Evolutionary conservation across 345 rosid species (phyloP).

Genomic region (Aethionema arabicum): DNA sequence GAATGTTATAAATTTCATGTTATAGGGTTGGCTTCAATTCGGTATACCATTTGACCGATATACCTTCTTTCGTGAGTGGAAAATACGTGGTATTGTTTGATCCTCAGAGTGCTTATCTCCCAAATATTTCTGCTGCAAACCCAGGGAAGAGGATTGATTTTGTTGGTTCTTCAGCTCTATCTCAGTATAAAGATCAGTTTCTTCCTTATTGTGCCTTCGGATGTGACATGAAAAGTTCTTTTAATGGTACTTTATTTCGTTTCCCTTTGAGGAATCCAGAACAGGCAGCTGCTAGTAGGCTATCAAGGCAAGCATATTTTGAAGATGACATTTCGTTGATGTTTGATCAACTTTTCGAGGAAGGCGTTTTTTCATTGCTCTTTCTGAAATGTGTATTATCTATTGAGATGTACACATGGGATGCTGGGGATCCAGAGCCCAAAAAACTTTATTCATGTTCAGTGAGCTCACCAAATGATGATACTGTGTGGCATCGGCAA

Average conservation of each 20-base stretch:
- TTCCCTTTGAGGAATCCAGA: slow-evolving; percentile 79
- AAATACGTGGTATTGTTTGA: slow-evolving; percentile 81
- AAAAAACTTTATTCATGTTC: slow-evolving; percentile 64
- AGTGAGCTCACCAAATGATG: slow-evolving; percentile 49
- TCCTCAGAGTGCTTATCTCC: slow-evolving; percentile 85
- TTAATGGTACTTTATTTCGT: slow-evolving; percentile 83
- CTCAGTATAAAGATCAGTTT: slow-evolving; percentile 74
- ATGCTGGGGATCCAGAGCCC: slow-evolving; percentile 63
- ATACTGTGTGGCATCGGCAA: slow-evolving; percentile 67
- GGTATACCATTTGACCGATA: slow-evolving; percentile 89
- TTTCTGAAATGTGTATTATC: slow-evolving; percentile 74
- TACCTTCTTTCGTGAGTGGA: slow-evolving; percentile 94
- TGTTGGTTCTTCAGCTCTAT: slow-evolving; percentile 69
- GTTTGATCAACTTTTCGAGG: slow-evolving; percentile 76
- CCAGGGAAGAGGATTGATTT: slow-evolving; percentile 93
- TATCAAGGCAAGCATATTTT: slow-evolving; percentile 79
- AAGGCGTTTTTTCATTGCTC: slow-evolving; percentile 72
- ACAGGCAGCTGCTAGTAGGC: slow-evolving; percentile 77
- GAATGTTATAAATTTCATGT: slow-evolving; percentile 16
- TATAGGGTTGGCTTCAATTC: slow-evolving; percentile 92
- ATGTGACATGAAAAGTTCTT: slow-evolving; percentile 74
- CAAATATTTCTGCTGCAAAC: slow-evolving; percentile 79
- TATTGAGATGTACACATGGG: slow-evolving; percentile 84
- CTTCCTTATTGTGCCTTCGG: slow-evolving; percentile 85
- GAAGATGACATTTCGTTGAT: slow-evolving; percentile 60